These are phyloP conservation scores for Cymbopogon citratus DNA, from an alignment of 176 grass and related monocot genomes.

Conservation along the genomic window DNA sequence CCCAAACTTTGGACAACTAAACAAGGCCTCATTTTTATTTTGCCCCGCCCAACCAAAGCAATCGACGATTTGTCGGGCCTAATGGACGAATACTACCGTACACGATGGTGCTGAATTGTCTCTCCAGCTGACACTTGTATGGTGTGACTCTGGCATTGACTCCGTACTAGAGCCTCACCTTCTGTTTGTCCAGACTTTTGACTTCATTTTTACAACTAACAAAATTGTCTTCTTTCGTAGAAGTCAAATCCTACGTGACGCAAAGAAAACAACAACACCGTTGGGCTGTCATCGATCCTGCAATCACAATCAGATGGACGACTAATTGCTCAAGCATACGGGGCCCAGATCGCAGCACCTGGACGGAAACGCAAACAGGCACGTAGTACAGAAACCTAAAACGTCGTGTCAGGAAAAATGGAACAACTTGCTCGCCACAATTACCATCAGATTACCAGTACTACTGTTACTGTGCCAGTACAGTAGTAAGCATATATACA, in stretches of 20 bases:
- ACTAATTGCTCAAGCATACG: neutral
- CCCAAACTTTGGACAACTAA: no score
- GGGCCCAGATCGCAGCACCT: neutral
- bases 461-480: no score
- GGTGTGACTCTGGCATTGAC: neutral
- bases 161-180: neutral
- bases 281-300: neutral
- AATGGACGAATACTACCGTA: no score
- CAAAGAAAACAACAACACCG: neutral
- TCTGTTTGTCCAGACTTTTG: neutral
- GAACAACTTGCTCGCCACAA: neutral
- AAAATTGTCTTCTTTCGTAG: neutral
- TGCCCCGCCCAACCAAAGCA: no score
- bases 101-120: no score
- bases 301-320: neutral
- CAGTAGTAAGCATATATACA: neutral
- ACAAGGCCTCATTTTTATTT: no score
- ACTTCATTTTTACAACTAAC: neutral
- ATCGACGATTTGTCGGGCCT: no score
- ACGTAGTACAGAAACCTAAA: no score
- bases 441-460: neutral
- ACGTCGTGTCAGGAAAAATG: neutral
- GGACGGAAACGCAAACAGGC: neutral
- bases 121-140: neutral
- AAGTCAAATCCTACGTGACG: neutral